A percentile compares a stretch with the other conserved stretches of the same genome.
Conservation (phyloP, 768 basidiomycete genomes). For the Porphyrellus cyaneotinctus region DNA sequence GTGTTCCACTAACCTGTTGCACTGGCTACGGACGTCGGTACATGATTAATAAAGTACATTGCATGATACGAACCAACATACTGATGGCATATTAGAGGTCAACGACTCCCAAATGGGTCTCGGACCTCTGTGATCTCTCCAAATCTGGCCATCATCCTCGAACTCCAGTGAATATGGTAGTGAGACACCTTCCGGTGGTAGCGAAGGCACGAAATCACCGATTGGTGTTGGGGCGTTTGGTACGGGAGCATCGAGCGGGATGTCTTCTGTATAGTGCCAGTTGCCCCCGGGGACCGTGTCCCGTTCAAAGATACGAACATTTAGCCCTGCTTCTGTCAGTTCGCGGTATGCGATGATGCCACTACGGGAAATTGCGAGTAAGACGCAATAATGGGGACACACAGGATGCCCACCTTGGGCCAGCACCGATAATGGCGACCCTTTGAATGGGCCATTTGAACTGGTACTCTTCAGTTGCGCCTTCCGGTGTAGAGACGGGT, state of each 20-base stretch:
- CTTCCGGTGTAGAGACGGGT: neutral
- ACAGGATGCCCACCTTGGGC: conserved; percentile 11
- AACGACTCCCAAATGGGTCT: conserved; percentile 17
- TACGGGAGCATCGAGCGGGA: conserved; percentile 7
- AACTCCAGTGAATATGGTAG: conserved; percentile 12
- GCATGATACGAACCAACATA: conserved; percentile 4
- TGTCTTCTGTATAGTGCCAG: conserved; percentile 19
- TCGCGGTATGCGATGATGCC: conserved; percentile 12
- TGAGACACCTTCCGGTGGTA: conserved; percentile 2
- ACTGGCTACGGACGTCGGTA: too few species aligned
- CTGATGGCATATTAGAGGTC: conserved; percentile 8
- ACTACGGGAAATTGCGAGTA: neutral
- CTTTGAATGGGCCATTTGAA: conserved; percentile 13
- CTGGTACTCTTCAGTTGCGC: conserved; percentile 1
- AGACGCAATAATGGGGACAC: neutral
- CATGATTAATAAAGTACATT: too few species aligned
- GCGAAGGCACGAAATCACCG: conserved; percentile 10
- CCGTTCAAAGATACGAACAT: conserved; percentile 18
- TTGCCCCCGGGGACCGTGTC: conserved; percentile 9
- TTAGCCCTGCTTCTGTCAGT: conserved; percentile 12
- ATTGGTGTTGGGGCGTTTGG: conserved; percentile 6
- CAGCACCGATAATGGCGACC: conserved; percentile 17
- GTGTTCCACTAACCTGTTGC: too few species aligned
- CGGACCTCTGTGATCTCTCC: conserved; percentile 9
- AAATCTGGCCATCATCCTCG: conserved; percentile 2